phyloP scores from a whole-genome alignment of 2,329 filamentous ascomycete genomes.

The Aspergillus quadrilineatus region DNA sequence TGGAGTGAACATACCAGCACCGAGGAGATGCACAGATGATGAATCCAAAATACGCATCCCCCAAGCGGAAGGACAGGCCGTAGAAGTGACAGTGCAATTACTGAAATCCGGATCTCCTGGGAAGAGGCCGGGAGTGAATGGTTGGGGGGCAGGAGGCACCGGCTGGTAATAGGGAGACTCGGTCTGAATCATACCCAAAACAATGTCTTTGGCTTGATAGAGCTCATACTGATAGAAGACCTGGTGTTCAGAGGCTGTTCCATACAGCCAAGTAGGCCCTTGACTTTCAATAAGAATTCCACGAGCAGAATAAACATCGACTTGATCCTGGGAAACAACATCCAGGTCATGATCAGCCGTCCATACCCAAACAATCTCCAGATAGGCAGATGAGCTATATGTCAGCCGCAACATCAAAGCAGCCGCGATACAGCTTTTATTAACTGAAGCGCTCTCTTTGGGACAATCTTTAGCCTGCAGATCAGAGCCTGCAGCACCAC shows the following conservation, averaged over 20 bases:
- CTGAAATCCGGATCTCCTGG: background rate
- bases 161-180: conserved; percentile 12
- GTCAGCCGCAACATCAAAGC: conserved; percentile 64
- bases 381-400: conserved; percentile 43
- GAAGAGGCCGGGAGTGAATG: background rate
- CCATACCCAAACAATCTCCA: conserved; percentile 38
- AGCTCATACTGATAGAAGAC: conserved; percentile 1
- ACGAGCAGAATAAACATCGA: background rate
- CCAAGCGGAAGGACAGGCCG: conserved; percentile 14
- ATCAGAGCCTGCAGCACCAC: conserved; percentile 37
- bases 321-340: background rate
- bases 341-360: conserved; percentile 4
- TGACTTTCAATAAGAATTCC: background rate
- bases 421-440: conserved; percentile 30
- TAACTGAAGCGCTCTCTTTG: conserved; percentile 15
- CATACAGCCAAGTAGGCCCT: background rate
- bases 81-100: background rate
- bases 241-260: conserved; percentile 44
- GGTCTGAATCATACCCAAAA: conserved; percentile 2
- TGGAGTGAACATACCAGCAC: background rate
- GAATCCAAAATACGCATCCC: conserved; percentile 12
- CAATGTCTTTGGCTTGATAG: background rate
- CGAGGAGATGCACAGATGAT: background rate
- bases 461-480: conserved; percentile 33
- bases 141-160: background rate